These are phyloP conservation scores for Herpetospermum pedunculosum DNA, from an alignment of 306 rosid genomes.

Conservation along the genomic window DNA sequence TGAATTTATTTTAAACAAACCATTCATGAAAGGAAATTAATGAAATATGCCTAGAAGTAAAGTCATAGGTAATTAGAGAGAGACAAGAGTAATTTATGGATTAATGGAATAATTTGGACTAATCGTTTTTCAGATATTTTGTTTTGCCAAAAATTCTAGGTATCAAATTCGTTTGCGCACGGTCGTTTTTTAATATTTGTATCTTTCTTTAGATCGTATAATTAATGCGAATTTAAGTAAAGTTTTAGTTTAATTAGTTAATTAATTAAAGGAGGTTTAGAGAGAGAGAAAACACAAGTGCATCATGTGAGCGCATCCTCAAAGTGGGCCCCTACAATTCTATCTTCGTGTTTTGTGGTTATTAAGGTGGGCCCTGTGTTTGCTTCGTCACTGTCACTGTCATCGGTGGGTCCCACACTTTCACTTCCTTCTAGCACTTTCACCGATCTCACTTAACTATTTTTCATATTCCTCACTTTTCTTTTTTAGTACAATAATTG, in stretches of 20 bases:
- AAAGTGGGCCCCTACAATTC: not conserved
- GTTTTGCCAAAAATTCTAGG: not conserved
- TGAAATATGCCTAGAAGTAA: no score
- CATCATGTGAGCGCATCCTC: constrained; percentile 3
- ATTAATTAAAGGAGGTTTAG: not conserved
- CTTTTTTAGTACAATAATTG: no score
- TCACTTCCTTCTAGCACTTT: not conserved
- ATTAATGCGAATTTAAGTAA: not conserved
- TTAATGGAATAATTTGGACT: not conserved
- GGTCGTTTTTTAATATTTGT: not conserved
- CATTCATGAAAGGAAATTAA: no score
- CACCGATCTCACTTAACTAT: not conserved
- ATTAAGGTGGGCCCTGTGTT: not conserved
- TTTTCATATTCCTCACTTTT: not conserved
- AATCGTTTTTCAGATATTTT: not conserved
- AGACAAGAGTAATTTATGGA: not conserved
- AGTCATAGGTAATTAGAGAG: no score
- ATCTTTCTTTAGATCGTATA: not conserved
- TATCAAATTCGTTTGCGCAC: not conserved
- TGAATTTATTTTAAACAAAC: no score
- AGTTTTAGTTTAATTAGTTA: not conserved
- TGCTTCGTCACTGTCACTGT: not conserved
- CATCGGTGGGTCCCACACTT: not conserved
- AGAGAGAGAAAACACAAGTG: not conserved
- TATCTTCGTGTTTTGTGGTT: not conserved